A percentile compares a stretch with the other conserved stretches of the same genome.
Evolutionary conservation across 192 early-diverging fungal genomes (phyloP).

Genomic region (Borealophlyctis nickersoniae): DNA sequence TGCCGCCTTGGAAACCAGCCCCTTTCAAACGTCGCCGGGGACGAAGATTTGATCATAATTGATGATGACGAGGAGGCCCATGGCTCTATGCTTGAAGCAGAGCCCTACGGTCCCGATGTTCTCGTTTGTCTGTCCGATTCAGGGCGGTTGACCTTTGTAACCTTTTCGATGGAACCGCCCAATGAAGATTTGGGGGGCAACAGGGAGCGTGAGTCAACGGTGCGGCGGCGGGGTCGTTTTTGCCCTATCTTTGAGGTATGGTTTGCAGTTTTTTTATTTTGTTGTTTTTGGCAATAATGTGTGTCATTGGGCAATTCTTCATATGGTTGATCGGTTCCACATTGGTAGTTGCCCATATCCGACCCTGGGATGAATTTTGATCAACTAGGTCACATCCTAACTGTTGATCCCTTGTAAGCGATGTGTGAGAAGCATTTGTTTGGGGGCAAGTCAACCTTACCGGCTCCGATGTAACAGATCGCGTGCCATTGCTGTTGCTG

Average conservation of each 20-base stretch:
- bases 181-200: neutral
- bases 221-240: neutral
- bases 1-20: no score
- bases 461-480: conserved; percentile 7
- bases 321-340: neutral
- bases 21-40: neutral
- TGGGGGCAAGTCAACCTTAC: neutral
- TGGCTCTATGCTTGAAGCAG: neutral
- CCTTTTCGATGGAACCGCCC: neutral
- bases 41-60: neutral
- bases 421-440: neutral
- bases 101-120: neutral
- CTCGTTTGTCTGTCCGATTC: conserved; percentile 26
- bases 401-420: conserved; percentile 37
- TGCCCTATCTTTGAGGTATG: conserved; percentile 6
- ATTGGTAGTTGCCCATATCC: conserved; percentile 24
- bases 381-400: conserved; percentile 22
- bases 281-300: neutral
- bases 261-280: neutral
- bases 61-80: neutral
- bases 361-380: conserved; percentile 26
- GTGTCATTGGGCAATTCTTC: neutral
- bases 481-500: conserved; percentile 31
- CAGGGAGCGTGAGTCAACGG: neutral
- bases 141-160: conserved; percentile 27